Percentiles rank a stretch among this genome's conserved stretches.
phyloP scores from a whole-genome alignment of 202 grass and related monocot species.

The Musa balbisiana region DNA sequence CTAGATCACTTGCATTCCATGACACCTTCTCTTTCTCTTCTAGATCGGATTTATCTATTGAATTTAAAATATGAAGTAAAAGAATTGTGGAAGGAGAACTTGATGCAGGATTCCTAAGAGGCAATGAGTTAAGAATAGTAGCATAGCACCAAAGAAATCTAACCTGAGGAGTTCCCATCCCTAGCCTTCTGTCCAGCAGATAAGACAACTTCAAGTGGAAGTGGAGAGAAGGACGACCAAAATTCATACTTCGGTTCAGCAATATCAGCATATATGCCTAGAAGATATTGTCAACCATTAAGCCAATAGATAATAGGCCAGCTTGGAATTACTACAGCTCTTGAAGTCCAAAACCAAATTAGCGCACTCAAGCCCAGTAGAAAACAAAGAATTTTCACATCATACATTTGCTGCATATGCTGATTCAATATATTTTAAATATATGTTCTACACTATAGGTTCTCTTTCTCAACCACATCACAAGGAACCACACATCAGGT shows the following conservation, averaged over 20 bases:
- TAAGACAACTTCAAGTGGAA: slow-evolving; percentile 73
- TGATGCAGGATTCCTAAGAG: neutral
- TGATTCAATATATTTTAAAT: too few species aligned
- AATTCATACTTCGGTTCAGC: slow-evolving; percentile 75
- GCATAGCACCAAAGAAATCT: slow-evolving; percentile 16
- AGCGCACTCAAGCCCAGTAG: neutral
- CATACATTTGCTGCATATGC: too few species aligned
- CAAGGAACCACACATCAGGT: too few species aligned
- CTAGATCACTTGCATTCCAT: slow-evolving; percentile 39
- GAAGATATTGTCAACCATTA: neutral
- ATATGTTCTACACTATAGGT: too few species aligned
- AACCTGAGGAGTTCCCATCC: slow-evolving; percentile 71
- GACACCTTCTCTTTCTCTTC: slow-evolving; percentile 39
- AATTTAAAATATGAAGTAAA: slow-evolving; percentile 7
- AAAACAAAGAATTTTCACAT: neutral
- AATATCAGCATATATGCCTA: slow-evolving; percentile 91
- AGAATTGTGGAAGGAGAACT: neutral
- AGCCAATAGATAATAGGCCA: neutral
- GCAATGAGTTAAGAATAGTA: slow-evolving; percentile 14
- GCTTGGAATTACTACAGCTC: neutral
- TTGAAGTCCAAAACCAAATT: neutral
- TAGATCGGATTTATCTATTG: slow-evolving; percentile 56
- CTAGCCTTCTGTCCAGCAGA: slow-evolving; percentile 83
- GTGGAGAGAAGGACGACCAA: slow-evolving; percentile 67
- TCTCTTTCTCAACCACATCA: too few species aligned